Conservation (phyloP, 2,329 filamentous ascomycete genomes). For the Teratosphaeria viscida region DNA sequence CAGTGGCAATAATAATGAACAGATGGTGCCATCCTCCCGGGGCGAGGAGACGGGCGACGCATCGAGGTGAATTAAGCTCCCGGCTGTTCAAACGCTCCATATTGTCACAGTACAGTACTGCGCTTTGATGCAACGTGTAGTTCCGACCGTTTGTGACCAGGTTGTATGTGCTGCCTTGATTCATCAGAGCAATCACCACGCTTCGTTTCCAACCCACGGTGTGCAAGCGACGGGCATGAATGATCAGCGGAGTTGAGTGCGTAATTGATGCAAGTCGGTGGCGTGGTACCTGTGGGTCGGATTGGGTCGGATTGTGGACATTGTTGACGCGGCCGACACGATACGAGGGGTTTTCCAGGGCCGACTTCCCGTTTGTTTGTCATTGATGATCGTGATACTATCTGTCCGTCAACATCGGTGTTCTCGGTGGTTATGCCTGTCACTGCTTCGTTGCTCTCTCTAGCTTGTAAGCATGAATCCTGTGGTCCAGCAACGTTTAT, state of each 20-base stretch:
- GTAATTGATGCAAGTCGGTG: background rate
- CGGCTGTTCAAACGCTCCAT: too few relatives aligned
- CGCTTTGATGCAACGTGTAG: too few relatives aligned
- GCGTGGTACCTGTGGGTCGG: background rate
- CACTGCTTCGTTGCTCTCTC: background rate
- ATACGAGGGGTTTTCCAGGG: background rate
- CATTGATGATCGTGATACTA: background rate
- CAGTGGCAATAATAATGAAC: background rate
- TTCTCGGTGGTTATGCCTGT: background rate
- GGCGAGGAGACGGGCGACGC: background rate
- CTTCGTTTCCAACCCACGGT: background rate
- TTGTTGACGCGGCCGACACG: background rate
- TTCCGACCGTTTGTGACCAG: too few relatives aligned
- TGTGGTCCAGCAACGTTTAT: background rate
- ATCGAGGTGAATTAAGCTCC: background rate
- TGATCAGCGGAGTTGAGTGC: background rate
- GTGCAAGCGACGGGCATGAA: background rate
- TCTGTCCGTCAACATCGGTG: background rate
- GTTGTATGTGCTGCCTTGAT: background rate
- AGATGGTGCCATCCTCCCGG: background rate
- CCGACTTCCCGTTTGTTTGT: background rate
- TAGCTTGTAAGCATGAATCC: background rate
- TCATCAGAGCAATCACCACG: background rate
- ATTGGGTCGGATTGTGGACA: background rate
- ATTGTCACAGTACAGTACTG: too few relatives aligned